phyloP scores from a whole-genome alignment of 805 yeast species.

The Yarrowia sp. region DNA sequence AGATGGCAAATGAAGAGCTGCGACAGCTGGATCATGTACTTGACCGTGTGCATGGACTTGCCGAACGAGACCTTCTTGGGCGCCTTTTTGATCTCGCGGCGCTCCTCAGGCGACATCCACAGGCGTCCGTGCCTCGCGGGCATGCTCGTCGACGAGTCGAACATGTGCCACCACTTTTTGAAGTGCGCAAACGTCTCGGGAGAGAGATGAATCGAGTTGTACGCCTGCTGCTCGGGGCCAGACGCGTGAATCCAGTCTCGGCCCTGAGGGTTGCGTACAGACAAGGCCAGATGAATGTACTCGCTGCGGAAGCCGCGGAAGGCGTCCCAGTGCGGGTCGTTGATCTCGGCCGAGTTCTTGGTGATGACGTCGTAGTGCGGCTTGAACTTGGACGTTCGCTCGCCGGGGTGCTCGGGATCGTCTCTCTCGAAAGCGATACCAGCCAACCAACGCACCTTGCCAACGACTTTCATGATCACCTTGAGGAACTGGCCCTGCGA shows the following conservation, averaged over 20 bases:
- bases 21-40: slow-evolving; percentile 68
- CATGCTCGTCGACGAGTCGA: slow-evolving; percentile 71
- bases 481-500: slow-evolving; percentile 42
- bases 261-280: slow-evolving; percentile 47
- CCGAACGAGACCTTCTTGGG: slow-evolving; percentile 57
- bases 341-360: slow-evolving; percentile 42
- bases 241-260: slow-evolving; percentile 19
- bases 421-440: slow-evolving; percentile 76
- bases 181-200: slow-evolving; percentile 69
- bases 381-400: slow-evolving; percentile 49
- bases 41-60: slow-evolving; percentile 68
- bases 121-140: slow-evolving; percentile 76
- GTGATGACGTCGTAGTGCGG: slow-evolving; percentile 66
- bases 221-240: slow-evolving; percentile 37
- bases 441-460: slow-evolving; percentile 71
- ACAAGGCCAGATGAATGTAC: slow-evolving; percentile 69
- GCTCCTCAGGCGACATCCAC: slow-evolving; percentile 49
- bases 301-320: slow-evolving; percentile 78
- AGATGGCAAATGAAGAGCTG: slow-evolving; percentile 76
- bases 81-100: slow-evolving; percentile 28
- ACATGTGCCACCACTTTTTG: slow-evolving; percentile 81
- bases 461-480: slow-evolving; percentile 58
- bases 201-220: slow-evolving; percentile 74
- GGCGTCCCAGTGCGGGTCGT: slow-evolving; percentile 64
- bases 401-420: slow-evolving; percentile 41